Evolutionary conservation across 768 basidiomycete species (phyloP).

Genomic region (Trametopsis cervina): DNA sequence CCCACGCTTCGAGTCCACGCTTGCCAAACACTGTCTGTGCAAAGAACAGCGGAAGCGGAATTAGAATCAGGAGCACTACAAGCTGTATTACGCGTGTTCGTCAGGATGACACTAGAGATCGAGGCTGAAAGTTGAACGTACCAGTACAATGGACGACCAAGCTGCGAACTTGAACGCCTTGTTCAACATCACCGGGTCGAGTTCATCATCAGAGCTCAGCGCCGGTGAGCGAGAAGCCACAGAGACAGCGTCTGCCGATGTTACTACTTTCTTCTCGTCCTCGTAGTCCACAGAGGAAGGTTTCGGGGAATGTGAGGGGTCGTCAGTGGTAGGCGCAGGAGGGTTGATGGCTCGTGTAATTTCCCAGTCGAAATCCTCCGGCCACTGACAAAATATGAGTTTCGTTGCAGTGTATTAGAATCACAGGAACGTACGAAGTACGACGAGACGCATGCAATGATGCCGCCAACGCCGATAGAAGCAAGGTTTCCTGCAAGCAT

Average conservation of each 20-base stretch:
- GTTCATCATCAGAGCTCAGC: conserved; percentile 42
- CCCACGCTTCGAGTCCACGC: conserved; percentile 70
- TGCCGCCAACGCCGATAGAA: conserved; percentile 73
- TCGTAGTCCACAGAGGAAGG: conserved; percentile 7
- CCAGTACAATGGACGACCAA: conserved; percentile 62
- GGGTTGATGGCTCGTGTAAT: conserved; percentile 73
- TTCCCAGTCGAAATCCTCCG: conserved; percentile 79
- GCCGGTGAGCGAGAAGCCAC: conserved; percentile 26
- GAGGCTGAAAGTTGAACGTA: conserved; percentile 27
- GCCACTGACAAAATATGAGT: conserved; percentile 40
- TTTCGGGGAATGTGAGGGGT: conserved; percentile 11
- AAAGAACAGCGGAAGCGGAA: conserved; percentile 86
- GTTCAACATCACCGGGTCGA: conserved; percentile 56
- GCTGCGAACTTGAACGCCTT: conserved; percentile 81
- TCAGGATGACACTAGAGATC: not conserved
- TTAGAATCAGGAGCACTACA: conserved; percentile 58
- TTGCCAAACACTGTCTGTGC: conserved; percentile 64
- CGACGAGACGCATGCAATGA: conserved; percentile 62
- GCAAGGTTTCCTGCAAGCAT: conserved; percentile 92
- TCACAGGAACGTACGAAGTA: conserved; percentile 43
- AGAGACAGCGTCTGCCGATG: conserved; percentile 24
- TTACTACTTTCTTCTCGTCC: conserved; percentile 30
- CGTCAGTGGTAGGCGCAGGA: conserved; percentile 12
- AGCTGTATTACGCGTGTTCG: too few relatives aligned
- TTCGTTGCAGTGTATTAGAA: not conserved